Evolutionary conservation across 768 basidiomycete species (phyloP), one percentile per base, ranked within the genome.

Genomic region (Hericium coralloides): DNA sequence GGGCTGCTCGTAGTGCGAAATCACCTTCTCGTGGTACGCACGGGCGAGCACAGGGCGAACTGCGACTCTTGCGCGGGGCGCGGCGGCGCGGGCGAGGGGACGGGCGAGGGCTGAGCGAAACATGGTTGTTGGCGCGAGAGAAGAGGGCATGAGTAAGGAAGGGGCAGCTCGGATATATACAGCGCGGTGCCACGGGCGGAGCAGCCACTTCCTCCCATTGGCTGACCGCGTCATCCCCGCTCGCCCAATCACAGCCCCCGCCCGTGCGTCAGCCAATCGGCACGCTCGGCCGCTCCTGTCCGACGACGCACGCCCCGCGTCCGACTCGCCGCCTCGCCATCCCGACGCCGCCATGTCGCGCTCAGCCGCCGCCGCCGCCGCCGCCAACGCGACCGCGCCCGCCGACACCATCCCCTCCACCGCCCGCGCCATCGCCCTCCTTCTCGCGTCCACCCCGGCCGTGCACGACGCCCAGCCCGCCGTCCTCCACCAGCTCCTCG

Each of bases 1-100:
- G 63, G 97, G 97, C 73, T 82, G 84, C 78, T 98, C 95, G 72
- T 98, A 98, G 74, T 98, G 97, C 23, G 91, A 89, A 62, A 95
- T 92, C 52, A 98, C 95, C 67, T 98, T 97, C 71, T 95, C 92
- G 68, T 98, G 95, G 69, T 98, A 98, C 4, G 76, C 78, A 65
- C 94, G 84, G 64, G 79, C 75, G 55, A 80, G 69, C 18, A 79
- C 66, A n/a, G 85, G 82, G 3, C 77, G 71, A 12, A 78, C 55
- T 25, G 72, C 66, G 36, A 74, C 62, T 55, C 74, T 74, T 31
- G 74, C 60, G 45, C 72, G 64, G 53, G 80, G 77, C 58, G 80
- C 70, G 62, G 74, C 70, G 59, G 64, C 58, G 63, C 70, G 70
- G 67, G 81, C 69, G 45, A 81, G 60, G 49, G 82, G 67, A 63